Conservation (phyloP, 768 basidiomycete genomes). For the Amanita rimosa region DNA sequence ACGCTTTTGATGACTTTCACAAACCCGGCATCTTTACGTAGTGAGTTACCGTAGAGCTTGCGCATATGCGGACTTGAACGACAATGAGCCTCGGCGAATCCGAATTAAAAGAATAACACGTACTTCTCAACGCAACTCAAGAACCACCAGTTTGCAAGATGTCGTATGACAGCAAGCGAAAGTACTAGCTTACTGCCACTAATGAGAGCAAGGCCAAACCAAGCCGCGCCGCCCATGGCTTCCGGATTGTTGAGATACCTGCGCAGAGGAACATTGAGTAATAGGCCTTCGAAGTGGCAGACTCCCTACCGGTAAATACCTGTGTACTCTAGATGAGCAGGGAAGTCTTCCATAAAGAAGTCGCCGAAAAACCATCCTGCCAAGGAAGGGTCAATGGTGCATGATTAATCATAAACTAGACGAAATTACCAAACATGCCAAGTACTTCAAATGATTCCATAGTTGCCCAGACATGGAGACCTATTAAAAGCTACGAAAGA, state of each 20-base stretch:
- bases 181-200: slow-evolving; percentile 91
- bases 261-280: not conserved
- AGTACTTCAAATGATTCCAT: slow-evolving; percentile 87
- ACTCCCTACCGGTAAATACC: slow-evolving; percentile 79
- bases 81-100: slow-evolving; percentile 2
- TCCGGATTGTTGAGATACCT: slow-evolving; percentile 94
- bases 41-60: slow-evolving; percentile 85
- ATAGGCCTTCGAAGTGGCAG: not conserved
- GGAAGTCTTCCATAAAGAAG: slow-evolving; percentile 93
- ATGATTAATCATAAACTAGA: not conserved
- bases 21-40: slow-evolving; percentile 94
- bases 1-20: slow-evolving; percentile 97
- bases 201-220: slow-evolving; percentile 88
- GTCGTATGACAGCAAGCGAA: slow-evolving; percentile 70
- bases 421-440: slow-evolving; percentile 71
- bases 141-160: slow-evolving; percentile 95
- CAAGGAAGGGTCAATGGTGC: not conserved
- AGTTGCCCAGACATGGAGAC: slow-evolving; percentile 86
- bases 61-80: slow-evolving; percentile 88
- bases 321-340: slow-evolving; percentile 83
- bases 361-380: slow-evolving; percentile 98
- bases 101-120: slow-evolving; percentile 17
- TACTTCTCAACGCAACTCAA: slow-evolving; percentile 85
- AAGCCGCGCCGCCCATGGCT: slow-evolving; percentile 89
- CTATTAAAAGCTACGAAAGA: slow-evolving; percentile 56